Base-by-base conservation (phyloP, 2,329 filamentous ascomycete species). In the Fusarium napiforme region DNA sequence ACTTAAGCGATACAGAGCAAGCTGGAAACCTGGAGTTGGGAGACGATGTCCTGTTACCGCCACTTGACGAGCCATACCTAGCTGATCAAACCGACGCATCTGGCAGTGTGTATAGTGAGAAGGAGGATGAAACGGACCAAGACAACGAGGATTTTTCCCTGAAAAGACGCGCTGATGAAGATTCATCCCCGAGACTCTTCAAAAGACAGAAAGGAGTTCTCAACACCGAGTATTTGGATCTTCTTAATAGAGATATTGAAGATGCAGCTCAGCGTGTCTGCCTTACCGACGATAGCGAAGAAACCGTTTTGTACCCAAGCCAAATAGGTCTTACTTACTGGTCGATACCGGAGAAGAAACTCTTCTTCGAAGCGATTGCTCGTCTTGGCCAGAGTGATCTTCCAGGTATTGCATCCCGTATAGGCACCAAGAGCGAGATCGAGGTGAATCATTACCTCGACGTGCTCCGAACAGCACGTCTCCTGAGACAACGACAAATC, bases 401-500 rank as follows among this genome's bases (percentile, higher is more conserved):
- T 2, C 82, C 82, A 4, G 88, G 86, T 3, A 92, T 98, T 62
- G 87, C 93, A 3, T 77, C 82, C 14, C 85, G 87, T 1, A 84
- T 97, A 21, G 85, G 85, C 2, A 92, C 90, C 39, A 98, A 98
- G 82, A 92, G 90, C 65, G 87, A 90, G 72, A 79, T 92, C 14
- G 94, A 98, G 81, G 90, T 96, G 39, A 87, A 87, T 34, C 89
- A 92, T 57, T 95, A 95, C 78, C 80, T 97, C 9, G 77, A 84
- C 11, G 80, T 93, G 2, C 85, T 98, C 9, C 84, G 90, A 15
- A 83, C 86, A 26, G 86, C 84, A 4, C 74, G 83, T 10, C 80
- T 85, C 40, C 78, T 82, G 28, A 83, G 85, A 43, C 83, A 83
- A 45, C 75, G 77, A 23, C 83, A 78, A 80, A 32, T 73, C 28